Evolutionary conservation across 225 moss, liverwort and hornwort species (phyloP).

Genomic region (Polytrichum formosum): DNA sequence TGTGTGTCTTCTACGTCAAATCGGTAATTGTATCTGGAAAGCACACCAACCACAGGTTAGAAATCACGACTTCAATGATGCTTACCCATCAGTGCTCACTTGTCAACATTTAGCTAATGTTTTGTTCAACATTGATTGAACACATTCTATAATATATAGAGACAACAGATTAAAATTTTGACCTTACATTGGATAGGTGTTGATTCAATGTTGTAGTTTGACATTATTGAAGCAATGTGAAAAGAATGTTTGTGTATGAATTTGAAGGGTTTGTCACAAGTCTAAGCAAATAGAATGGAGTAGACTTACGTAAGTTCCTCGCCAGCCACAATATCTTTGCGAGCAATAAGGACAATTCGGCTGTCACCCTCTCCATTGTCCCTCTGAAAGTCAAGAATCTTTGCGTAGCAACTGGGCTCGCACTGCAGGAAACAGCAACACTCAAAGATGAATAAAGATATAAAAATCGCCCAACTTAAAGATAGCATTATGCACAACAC

Average conservation of each 20-base stretch:
- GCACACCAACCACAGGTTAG: not conserved
- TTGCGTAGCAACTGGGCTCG: conserved; percentile 92
- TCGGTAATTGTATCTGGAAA: conserved; percentile 81
- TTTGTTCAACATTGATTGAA: not conserved
- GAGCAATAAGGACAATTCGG: conserved; percentile 95
- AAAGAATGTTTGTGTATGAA: not conserved
- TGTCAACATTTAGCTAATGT: no score
- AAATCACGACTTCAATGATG: not conserved
- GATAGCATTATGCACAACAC: no score
- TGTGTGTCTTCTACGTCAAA: conserved; percentile 93
- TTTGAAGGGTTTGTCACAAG: not conserved
- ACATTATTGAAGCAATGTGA: not conserved
- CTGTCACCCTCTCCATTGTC: conserved; percentile 79
- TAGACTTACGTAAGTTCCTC: conserved; percentile 95
- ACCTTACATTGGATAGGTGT: not conserved
- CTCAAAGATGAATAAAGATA: conserved; percentile 1
- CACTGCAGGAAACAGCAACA: conserved; percentile 56
- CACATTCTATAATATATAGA: not conserved
- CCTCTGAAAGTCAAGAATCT: conserved; percentile 85
- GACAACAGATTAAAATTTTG: no score
- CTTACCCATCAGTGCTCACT: not conserved
- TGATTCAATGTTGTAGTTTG: not conserved
- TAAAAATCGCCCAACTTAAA: not conserved
- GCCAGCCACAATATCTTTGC: conserved; percentile 79
- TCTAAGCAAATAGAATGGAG: not conserved